These are phyloP conservation scores for Evansstolkia leycettana DNA, from an alignment of 495 filamentous ascomycete species.

Conservation along the genomic window DNA sequence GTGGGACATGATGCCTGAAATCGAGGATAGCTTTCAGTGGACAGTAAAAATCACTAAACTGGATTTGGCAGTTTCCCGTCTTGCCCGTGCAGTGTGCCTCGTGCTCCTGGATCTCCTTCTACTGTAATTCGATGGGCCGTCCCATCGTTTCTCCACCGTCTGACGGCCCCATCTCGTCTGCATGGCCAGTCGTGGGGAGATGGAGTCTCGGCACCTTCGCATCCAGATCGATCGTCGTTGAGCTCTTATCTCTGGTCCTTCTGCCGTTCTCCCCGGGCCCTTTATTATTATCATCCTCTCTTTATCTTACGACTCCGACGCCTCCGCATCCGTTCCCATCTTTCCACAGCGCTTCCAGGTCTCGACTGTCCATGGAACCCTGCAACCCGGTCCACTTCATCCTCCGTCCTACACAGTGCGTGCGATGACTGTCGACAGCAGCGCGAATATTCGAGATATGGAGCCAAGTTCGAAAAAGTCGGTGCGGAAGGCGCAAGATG, in stretches of 20 bases:
- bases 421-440: constrained; percentile 3
- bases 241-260: constrained; percentile 3
- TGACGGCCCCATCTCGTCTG: no score
- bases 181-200: no score
- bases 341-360: constrained; percentile 1
- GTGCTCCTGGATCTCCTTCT: no score
- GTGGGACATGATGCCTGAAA: no score
- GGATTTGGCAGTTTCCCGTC: no score
- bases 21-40: no score
- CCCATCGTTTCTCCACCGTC: no score
- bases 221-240: constrained; percentile 5
- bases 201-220: no score
- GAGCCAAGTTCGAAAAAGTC: constrained; percentile 13
- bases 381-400: constrained; percentile 5
- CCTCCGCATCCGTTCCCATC: not conserved
- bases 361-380: constrained; percentile 12
- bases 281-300: not conserved
- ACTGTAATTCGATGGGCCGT: no score
- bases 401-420: constrained; percentile 6
- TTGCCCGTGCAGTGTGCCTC: no score
- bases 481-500: constrained; percentile 14
- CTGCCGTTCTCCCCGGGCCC: not conserved
- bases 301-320: not conserved
- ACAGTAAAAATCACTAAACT: no score
- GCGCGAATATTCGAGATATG: constrained; percentile 4